A percentile compares a stretch with the other conserved stretches of the same genome.
phyloP scores from a whole-genome alignment of 225 moss, liverwort and hornwort species.

The Pseudoscleropodium purum region DNA sequence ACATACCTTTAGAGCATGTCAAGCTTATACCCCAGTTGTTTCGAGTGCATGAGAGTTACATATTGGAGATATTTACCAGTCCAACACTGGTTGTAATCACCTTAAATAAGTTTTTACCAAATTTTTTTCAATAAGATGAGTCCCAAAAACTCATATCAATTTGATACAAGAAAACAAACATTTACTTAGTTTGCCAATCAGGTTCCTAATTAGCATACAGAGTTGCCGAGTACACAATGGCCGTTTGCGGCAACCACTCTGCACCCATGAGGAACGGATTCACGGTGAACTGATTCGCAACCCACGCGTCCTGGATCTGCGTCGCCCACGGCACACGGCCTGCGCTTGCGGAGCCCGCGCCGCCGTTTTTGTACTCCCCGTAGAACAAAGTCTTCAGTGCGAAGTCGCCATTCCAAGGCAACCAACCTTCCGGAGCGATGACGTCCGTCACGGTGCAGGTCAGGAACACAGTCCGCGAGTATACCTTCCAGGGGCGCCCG shows the following conservation, averaged over 20 bases:
- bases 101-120: too few species aligned
- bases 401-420: constrained; percentile 59
- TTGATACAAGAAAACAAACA: background rate
- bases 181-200: background rate
- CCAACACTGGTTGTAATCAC: too few species aligned
- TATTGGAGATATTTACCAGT: too few species aligned
- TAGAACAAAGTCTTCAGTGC: constrained; percentile 48
- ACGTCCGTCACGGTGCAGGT: constrained; percentile 16
- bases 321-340: constrained; percentile 47
- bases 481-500: constrained; percentile 73
- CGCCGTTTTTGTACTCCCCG: constrained; percentile 47
- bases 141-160: background rate
- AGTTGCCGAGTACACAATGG: background rate
- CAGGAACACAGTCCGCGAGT: constrained; percentile 48
- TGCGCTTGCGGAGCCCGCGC: constrained; percentile 10
- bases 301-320: constrained; percentile 16
- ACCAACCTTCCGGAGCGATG: constrained; percentile 45
- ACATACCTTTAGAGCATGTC: too few species aligned
- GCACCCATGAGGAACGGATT: background rate
- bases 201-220: background rate
- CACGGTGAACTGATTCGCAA: background rate
- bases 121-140: background rate
- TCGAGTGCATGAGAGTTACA: too few species aligned
- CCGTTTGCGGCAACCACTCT: background rate
- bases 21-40: too few species aligned